Base-by-base conservation (phyloP, 805 yeast genomes). In the Ogataea chonburiensis region DNA sequence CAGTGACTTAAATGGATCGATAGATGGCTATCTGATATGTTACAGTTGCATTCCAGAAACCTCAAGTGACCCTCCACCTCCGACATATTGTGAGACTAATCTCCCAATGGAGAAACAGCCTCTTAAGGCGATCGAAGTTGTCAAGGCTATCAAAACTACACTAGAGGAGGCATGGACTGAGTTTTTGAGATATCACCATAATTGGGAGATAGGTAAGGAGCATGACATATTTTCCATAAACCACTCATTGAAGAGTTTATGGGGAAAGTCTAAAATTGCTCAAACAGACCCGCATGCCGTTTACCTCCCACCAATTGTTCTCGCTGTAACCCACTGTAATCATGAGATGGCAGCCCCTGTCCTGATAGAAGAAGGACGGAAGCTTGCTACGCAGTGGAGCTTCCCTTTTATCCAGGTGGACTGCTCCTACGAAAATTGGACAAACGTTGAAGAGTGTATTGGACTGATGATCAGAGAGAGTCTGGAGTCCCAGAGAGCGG, bases 161-260 rank as follows among this genome's bases (percentile, higher is more conserved):
- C 66, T 83, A 14, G 67, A 69, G 9, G 87, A 82, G 43, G 91
- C 89, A 1, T 83, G 93, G 93, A 68, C 63, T 21, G 88, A 81
- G 50, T 83, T 70, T 50, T 56, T 72, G 36, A 65, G 67, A 7
- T 83, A 75, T 52, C 71, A 72, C 43, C 63, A 60, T 16, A 64
- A 66, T 21, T 78, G 86, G 82, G 71, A 76, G 32, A 63, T 65
- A 26, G 86, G 87, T 3, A 67, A 75, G 49, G 93, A 83, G 53
- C 72, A 74, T 25, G 93, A 83, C 52, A 67, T 79, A 0, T 79
- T 76, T 47, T 77, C 84, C 0, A 47, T 83, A 19, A 70, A 79
- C 40, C 66, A 72, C 34, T 75, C 80, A 3, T 52, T 83, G 24
- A 77, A 73, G 41, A 75, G 66, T 43, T 62, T 80, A 42, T 78